phyloP scores from a whole-genome alignment of 805 yeast species.

The Cyberlindnera amylophila region DNA sequence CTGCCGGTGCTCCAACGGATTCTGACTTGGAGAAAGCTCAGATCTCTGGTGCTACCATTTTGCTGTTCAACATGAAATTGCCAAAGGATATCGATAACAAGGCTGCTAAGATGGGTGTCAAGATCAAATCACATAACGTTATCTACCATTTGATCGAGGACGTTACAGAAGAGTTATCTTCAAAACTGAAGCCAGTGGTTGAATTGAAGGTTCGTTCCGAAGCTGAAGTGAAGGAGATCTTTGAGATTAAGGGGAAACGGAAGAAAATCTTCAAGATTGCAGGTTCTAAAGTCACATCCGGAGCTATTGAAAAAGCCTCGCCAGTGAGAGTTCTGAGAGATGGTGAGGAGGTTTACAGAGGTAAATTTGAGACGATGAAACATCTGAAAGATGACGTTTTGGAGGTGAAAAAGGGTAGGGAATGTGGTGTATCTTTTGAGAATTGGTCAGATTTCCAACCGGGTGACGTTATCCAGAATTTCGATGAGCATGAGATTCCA shows the following conservation, averaged over 20 bases:
- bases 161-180: conserved; percentile 61
- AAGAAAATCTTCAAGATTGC: conserved; percentile 64
- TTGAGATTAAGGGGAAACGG: conserved; percentile 59
- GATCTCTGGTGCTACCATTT: conserved; percentile 64
- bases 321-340: conserved; percentile 55
- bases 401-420: conserved; percentile 80
- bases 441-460: conserved; percentile 63
- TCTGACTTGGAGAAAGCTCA: conserved; percentile 65
- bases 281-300: conserved; percentile 78
- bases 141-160: conserved; percentile 87
- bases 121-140: conserved; percentile 63
- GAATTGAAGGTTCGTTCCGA: conserved; percentile 66
- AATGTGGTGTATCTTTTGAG: conserved; percentile 80
- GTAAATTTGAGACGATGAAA: conserved; percentile 68
- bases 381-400: conserved; percentile 75
- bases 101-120: conserved; percentile 56
- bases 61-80: conserved; percentile 73
- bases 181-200: conserved; percentile 57
- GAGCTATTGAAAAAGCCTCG: conserved; percentile 58
- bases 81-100: conserved; percentile 55
- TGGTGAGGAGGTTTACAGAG: conserved; percentile 47
- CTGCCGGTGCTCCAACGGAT: conserved; percentile 75
- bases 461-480: conserved; percentile 74
- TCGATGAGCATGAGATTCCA: conserved; percentile 59
- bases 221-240: conserved; percentile 66